A percentile compares a stretch with the other conserved stretches of the same genome.
Evolutionary conservation across 1,284 basidiomycete species (phyloP).

Genomic region (Leccinum subspadiceum): DNA sequence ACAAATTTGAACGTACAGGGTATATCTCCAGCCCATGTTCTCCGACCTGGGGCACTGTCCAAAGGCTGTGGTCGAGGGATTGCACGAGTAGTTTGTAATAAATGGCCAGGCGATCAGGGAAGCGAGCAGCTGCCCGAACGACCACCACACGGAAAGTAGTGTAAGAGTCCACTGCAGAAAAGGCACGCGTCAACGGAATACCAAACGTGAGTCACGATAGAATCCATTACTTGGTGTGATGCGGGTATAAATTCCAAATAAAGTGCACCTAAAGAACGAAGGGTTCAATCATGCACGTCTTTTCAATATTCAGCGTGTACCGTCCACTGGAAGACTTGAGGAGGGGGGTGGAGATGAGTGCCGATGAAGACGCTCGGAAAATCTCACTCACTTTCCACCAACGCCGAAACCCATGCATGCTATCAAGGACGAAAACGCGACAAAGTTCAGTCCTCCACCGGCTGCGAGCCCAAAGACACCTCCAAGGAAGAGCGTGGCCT

Average conservation of each 20-base stretch:
- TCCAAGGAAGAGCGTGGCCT: slow-evolving; percentile 55
- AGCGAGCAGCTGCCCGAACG: slow-evolving; percentile 55
- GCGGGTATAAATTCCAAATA: slow-evolving; percentile 57
- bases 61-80: slow-evolving; percentile 23
- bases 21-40: slow-evolving; percentile 66
- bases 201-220: not conserved
- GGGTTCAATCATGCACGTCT: not conserved
- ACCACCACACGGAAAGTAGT: slow-evolving; percentile 67
- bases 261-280: slow-evolving; percentile 40
- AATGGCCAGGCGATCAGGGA: slow-evolving; percentile 51
- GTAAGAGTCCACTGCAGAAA: slow-evolving; percentile 56
- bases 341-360: not conserved
- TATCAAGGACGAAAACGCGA: slow-evolving; percentile 47
- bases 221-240: slow-evolving; percentile 42
- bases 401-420: slow-evolving; percentile 56
- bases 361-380: not conserved
- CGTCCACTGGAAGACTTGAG: slow-evolving; percentile 51
- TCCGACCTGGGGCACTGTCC: slow-evolving; percentile 42
- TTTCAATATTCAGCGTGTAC: slow-evolving; percentile 26
- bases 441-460: slow-evolving; percentile 53
- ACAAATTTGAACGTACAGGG: slow-evolving; percentile 38
- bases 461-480: slow-evolving; percentile 60
- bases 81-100: slow-evolving; percentile 50
- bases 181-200: slow-evolving; percentile 5
- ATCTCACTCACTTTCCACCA: slow-evolving; percentile 48